Conservation (phyloP, 345 rosid species). For the Citrus trifoliata region DNA sequence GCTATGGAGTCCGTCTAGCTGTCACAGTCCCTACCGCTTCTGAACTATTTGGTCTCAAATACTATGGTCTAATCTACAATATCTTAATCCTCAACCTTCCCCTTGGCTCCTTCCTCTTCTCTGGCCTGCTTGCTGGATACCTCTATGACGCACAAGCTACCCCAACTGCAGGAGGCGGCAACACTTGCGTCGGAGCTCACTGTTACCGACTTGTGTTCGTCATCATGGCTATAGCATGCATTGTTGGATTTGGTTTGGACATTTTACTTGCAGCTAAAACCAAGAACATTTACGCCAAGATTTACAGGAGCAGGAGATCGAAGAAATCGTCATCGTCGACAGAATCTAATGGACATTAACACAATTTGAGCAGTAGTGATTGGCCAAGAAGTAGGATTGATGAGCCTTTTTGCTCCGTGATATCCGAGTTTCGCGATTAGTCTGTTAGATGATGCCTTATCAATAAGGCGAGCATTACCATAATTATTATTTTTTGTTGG, state of each 20-base stretch:
- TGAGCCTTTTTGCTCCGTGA: conserved; percentile 20
- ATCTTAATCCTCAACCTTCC: conserved; percentile 86
- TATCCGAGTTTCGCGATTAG: not conserved
- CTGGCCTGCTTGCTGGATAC: conserved; percentile 84
- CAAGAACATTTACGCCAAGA: conserved; percentile 54
- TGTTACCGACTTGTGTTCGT: conserved; percentile 77
- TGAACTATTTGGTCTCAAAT: conserved; percentile 90
- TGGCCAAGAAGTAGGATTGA: conserved; percentile 18
- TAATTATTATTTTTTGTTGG: not conserved
- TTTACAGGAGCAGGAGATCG: conserved; percentile 45
- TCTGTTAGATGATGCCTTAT: not conserved
- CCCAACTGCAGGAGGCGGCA: conserved; percentile 71
- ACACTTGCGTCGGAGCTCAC: conserved; percentile 86
- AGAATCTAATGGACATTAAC: conserved; percentile 9
- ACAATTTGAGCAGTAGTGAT: not conserved
- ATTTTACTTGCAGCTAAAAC: conserved; percentile 56
- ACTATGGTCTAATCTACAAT: conserved; percentile 86
- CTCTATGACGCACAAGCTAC: conserved; percentile 80
- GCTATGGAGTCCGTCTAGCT: conserved; percentile 91
- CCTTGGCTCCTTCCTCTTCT: conserved; percentile 89
- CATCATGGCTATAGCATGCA: conserved; percentile 65
- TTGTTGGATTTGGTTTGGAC: conserved; percentile 72
- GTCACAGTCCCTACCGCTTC: conserved; percentile 88
- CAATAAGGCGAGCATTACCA: not conserved
- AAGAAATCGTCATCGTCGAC: conserved; percentile 23